phyloP scores from a whole-genome alignment of 2,329 filamentous ascomycete species.

The Diplodia scrobiculata region DNA sequence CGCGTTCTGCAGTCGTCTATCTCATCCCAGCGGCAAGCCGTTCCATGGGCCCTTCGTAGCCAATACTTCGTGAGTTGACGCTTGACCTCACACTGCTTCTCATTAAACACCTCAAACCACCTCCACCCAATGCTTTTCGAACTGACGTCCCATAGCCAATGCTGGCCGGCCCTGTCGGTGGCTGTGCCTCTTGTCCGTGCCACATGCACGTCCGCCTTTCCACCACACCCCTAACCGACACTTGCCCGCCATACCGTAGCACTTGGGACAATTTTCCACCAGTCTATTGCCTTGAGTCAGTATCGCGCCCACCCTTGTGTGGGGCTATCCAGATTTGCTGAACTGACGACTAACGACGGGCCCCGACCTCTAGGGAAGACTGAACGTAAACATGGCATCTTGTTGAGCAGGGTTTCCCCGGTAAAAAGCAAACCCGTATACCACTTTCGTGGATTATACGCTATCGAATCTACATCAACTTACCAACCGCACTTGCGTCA shows the following conservation, averaged over 20 bases:
- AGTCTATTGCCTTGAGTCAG: background rate
- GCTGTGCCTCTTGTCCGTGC: slow-evolving; percentile 20
- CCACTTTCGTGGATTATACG: too few relatives aligned
- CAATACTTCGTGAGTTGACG: slow-evolving; percentile 25
- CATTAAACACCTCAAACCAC: slow-evolving; percentile 6
- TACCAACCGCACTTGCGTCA: background rate
- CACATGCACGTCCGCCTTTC: slow-evolving; percentile 16
- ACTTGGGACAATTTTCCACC: background rate
- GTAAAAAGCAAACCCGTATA: background rate
- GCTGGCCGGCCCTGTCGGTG: background rate
- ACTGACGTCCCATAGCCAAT: slow-evolving; percentile 9
- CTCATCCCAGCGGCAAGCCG: slow-evolving; percentile 28
- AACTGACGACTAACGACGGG: slow-evolving; percentile 6
- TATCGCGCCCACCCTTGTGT: background rate
- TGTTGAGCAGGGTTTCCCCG: slow-evolving; percentile 10
- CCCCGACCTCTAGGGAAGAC: background rate
- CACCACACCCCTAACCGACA: background rate
- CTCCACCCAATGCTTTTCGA: background rate
- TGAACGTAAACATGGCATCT: background rate
- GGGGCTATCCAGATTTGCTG: background rate
- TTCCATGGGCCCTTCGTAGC: slow-evolving; percentile 15
- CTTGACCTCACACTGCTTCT: slow-evolving; percentile 7
- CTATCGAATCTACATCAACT: background rate
- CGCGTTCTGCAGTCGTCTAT: slow-evolving; percentile 25
- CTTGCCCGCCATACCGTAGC: background rate